Evolutionary conservation across 768 basidiomycete species (phyloP), one percentile per base, ranked within the genome.

Genomic region (Termitomyces sp.): DNA sequence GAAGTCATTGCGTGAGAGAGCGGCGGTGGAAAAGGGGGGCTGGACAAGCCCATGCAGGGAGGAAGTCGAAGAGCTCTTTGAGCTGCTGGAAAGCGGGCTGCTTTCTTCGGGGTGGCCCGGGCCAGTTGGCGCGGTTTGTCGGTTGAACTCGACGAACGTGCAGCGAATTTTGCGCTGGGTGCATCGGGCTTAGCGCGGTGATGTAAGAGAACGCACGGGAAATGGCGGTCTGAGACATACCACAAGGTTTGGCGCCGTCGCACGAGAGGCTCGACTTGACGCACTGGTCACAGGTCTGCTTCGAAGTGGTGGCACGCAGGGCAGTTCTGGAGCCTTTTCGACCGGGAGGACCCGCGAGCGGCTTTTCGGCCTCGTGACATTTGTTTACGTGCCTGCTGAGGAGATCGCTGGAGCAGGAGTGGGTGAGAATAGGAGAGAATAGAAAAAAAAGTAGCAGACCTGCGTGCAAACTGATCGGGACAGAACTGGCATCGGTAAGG

Each of bases 401-500:
- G 7, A 94, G 81, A 77, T 94, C 92, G 71, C 91, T 92, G 65
- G 8, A 48, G 44, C 16, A n/a, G 62, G 61, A 40, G 44, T 7
- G 9, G 20, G 36, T 38, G 18, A n/a, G 18, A 53, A 32, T 55
- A 12, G 54, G 55, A 58, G 54, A 24, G 8, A 55, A 40, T 28
- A 58, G 32, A 1, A n/a, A 6, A 51, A 38, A 33, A 55, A 57
- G 58, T 70, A 20, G 11, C 71, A 11, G 40, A 89, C 91, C 91
- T 92, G 68, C 92, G 75, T 1, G 92, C 92, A 70, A 94, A 94
- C 74, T 93, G 91, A 77, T 94, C 92, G 53, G 91, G 90, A 73
- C 92, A 94, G 65, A 87, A 83, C 68, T 86, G 86, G 66, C 92
- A 94, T 70, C 91, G 91, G 81, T 94, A 94, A 8, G 92, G 92